A percentile compares a stretch with the other conserved stretches of the same genome.
Evolutionary conservation across 164 flowering plant genomes (phyloP).

Genomic region (Piper betle): DNA sequence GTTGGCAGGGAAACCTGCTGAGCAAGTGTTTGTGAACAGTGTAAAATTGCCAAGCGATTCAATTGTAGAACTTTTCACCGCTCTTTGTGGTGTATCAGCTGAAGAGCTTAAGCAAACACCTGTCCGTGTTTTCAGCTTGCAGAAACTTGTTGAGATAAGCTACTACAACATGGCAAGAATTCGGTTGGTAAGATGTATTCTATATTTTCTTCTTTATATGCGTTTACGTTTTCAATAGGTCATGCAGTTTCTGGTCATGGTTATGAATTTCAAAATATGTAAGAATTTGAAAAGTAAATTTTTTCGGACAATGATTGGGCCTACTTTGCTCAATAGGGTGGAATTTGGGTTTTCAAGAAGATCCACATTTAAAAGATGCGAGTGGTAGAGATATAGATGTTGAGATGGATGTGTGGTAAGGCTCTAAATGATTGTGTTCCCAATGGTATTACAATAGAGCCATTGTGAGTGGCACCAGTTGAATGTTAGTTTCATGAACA

Average conservation of each 20-base stretch:
- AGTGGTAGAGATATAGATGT: too few species aligned
- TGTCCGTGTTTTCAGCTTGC: constrained; percentile 96
- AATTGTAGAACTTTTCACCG: constrained; percentile 88
- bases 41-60: constrained; percentile 89
- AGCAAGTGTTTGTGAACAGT: constrained; percentile 89
- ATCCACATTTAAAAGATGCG: too few species aligned
- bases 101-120: constrained; percentile 94
- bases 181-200: constrained; percentile 55
- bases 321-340: too few species aligned
- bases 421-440: too few species aligned
- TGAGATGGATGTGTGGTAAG: too few species aligned
- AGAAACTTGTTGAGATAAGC: constrained; percentile 96
- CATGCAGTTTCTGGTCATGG: background rate
- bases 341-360: too few species aligned
- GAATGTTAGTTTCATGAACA: too few species aligned
- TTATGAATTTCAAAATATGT: background rate
- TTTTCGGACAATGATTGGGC: too few species aligned
- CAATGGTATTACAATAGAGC: too few species aligned
- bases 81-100: constrained; percentile 96
- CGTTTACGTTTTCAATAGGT: background rate
- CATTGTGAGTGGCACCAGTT: too few species aligned
- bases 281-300: too few species aligned
- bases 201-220: too few species aligned
- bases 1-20: constrained; percentile 88
- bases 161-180: constrained; percentile 98